Base-by-base conservation (phyloP, 2,329 filamentous ascomycete genomes). In the Aureobasidium melanogenum region DNA sequence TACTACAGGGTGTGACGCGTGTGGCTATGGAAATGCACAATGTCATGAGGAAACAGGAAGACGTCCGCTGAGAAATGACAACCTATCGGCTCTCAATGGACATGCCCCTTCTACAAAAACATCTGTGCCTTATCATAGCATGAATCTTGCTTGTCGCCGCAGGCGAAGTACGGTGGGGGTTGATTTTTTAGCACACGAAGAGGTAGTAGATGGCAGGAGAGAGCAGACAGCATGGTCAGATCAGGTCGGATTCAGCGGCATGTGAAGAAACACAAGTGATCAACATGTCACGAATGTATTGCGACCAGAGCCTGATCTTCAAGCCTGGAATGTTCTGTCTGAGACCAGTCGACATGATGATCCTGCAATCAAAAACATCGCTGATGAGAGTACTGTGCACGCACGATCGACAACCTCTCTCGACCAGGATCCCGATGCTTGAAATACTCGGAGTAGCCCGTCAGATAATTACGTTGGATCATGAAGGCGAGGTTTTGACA, bases 291-390 rank as follows among this genome's bases (percentile, higher is more conserved):
- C 43, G 43, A 24, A 46, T 15, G 24, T 47, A 8, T 34, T 34
- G 46, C 46, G 28, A 34, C 28, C 51, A 12, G 17, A 28, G 51
- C 26, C 17, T 44, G 52, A 56, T 56, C 52, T 30, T 22, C 39
- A 43, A 32, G 39, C 26, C 52, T 43, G 26, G 52, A 43, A 56
- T 56, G 39, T 28, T 56, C 52, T 56, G 38, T 41, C n/a, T 34
- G 52, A 44, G 52, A 28, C 39, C 52, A 38, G 17, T 54, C 36
- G 24, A 19, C 26, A 28, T 26, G 38, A 32, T 43, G 52, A 56
- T 56, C 52, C 36, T 54, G 50, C 50, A 54, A 54, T 54, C 32
- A 54, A 54, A 41, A 28, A 17, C 15, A 41, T 54, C 24, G 36
- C 36, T 30, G 50, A 54, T 30, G 32, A 41, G 8, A 30, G 22